These are phyloP conservation scores for Anethum foeniculum DNA, from an alignment of 140 eudicot genomes.

Conservation along the genomic window DNA sequence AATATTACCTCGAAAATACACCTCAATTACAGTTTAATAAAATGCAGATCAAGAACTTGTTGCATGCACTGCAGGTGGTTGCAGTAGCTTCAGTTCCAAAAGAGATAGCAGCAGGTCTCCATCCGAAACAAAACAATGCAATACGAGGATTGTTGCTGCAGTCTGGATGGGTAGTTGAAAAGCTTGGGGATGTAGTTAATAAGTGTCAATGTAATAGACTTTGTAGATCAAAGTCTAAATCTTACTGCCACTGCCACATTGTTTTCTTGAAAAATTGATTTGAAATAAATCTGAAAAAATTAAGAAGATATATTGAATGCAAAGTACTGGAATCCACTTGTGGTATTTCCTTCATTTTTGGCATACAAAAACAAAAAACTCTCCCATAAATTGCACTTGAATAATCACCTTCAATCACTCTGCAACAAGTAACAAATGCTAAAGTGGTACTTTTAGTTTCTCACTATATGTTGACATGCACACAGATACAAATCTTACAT, in stretches of 20 bases:
- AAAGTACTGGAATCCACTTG: background rate
- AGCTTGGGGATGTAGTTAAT: conserved; percentile 49
- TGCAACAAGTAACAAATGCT: background rate
- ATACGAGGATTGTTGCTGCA: conserved; percentile 78
- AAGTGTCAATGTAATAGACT: no score
- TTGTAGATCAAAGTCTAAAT: background rate
- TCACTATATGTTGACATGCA: background rate
- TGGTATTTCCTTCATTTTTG: background rate
- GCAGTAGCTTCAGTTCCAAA: conserved; percentile 98
- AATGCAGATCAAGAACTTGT: no score
- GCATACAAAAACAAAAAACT: background rate
- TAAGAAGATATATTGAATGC: background rate
- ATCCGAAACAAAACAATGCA: conserved; percentile 77
- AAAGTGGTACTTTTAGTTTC: background rate
- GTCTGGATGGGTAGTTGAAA: conserved; percentile 99
- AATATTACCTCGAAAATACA: background rate
- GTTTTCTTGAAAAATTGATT: no score
- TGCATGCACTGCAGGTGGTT: conserved; percentile 47
- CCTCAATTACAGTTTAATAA: background rate
- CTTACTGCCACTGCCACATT: background rate
- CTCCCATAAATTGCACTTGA: background rate
- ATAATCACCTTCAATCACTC: background rate
- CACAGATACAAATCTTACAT: background rate
- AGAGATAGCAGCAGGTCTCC: conserved; percentile 88
- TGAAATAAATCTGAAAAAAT: background rate